Percentiles rank a stretch among this genome's conserved stretches.
These are phyloP conservation scores for Fusarium sp. DNA, from an alignment of 2,329 filamentous ascomycete species.

Conservation along the genomic window DNA sequence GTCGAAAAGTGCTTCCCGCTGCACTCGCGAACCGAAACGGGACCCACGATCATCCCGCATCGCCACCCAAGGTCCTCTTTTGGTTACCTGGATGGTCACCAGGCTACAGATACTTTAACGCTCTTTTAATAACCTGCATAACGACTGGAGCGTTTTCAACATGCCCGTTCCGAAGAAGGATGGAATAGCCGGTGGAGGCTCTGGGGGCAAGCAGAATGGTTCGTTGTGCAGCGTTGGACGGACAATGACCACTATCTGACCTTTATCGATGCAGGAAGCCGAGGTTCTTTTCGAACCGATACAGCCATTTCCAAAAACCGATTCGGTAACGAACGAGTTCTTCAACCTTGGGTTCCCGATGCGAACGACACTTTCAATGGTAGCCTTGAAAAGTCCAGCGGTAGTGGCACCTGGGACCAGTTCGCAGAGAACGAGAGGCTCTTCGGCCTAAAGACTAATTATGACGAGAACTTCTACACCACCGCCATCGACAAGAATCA, in stretches of 20 bases:
- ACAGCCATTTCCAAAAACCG: slow-evolving; percentile 86
- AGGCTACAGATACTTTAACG: slow-evolving; percentile 39
- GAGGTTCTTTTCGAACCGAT: slow-evolving; percentile 85
- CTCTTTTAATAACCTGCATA: slow-evolving; percentile 46
- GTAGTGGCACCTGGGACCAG: slow-evolving; percentile 83
- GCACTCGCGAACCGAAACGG: slow-evolving; percentile 35
- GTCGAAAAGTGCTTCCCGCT: slow-evolving; percentile 27
- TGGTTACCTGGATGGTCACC: slow-evolving; percentile 48
- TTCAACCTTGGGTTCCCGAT: slow-evolving; percentile 87
- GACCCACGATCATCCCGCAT: slow-evolving; percentile 29
- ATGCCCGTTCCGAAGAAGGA: slow-evolving; percentile 61
- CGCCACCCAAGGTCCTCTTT: slow-evolving; percentile 34
- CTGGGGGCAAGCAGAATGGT: slow-evolving; percentile 58
- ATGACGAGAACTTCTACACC: slow-evolving; percentile 95
- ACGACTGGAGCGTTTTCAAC: slow-evolving; percentile 44
- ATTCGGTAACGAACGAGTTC: slow-evolving; percentile 77
- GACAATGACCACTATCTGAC: slow-evolving; percentile 23
- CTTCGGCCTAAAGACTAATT: slow-evolving; percentile 90
- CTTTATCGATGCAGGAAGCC: slow-evolving; percentile 68
- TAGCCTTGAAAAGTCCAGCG: slow-evolving; percentile 75
- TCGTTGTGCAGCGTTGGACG: slow-evolving; percentile 25
- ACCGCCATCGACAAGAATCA: slow-evolving; percentile 89
- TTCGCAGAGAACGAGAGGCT: slow-evolving; percentile 90
- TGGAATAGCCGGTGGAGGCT: slow-evolving; percentile 51
- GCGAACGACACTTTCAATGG: slow-evolving; percentile 73